phyloP scores from a whole-genome alignment of 129 eudicot genomes.

The Flaveria bidentis region DNA sequence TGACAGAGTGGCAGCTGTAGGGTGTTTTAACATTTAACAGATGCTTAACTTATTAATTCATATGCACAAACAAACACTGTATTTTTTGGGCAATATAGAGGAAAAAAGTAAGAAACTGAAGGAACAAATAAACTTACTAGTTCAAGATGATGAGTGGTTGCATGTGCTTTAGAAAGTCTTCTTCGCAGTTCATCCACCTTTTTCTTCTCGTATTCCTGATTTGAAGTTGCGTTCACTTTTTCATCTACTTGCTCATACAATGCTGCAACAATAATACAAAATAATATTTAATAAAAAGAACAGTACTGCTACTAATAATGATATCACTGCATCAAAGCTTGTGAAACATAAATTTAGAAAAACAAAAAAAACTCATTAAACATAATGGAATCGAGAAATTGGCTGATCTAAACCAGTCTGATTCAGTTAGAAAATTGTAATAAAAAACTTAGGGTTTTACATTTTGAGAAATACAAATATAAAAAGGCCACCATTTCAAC shows the following conservation, averaged over 20 bases:
- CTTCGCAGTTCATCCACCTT: slow-evolving; percentile 71
- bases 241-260: slow-evolving; percentile 88
- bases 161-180: slow-evolving; percentile 64
- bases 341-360: background rate
- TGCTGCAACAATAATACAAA: slow-evolving; percentile 43
- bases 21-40: slow-evolving; percentile 10
- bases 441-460: background rate
- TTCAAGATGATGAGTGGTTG: slow-evolving; percentile 64
- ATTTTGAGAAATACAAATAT: background rate
- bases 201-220: slow-evolving; percentile 70
- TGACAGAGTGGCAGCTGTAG: no score
- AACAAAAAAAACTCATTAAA: background rate
- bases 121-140: slow-evolving; percentile 47
- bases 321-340: slow-evolving; percentile 9
- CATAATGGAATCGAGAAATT: background rate
- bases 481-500: background rate
- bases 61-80: background rate
- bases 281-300: background rate
- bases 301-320: no score
- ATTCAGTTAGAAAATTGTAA: background rate
- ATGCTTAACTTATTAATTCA: background rate
- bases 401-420: background rate
- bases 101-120: background rate
- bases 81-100: background rate
- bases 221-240: slow-evolving; percentile 63